phyloP scores from a whole-genome alignment of 2,329 filamentous ascomycete species.

The Trichoderma arundinaceum region DNA sequence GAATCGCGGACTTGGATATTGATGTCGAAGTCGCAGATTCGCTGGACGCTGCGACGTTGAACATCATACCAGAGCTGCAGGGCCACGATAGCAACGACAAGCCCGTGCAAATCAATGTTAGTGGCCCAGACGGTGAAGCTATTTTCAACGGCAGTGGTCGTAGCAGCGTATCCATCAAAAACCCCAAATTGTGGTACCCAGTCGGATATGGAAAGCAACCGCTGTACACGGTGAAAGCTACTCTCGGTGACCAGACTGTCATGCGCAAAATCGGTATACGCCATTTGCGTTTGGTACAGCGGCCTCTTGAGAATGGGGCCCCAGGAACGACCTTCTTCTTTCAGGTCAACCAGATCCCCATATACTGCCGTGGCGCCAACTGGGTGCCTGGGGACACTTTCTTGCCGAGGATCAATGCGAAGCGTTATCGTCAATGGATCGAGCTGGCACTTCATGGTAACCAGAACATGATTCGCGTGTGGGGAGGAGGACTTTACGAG shows the following conservation, averaged over 20 bases:
- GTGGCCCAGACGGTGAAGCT: not conserved
- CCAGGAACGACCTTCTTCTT: constrained; percentile 67
- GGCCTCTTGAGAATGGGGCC: constrained; percentile 63
- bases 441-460: constrained; percentile 73
- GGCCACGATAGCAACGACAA: constrained; percentile 11
- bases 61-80: not conserved
- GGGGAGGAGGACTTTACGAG: constrained; percentile 74
- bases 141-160: not conserved
- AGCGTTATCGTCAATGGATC: constrained; percentile 72
- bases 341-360: constrained; percentile 70
- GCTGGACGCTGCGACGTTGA: not conserved
- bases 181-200: constrained; percentile 73
- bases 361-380: constrained; percentile 77
- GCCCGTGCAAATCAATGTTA: not conserved
- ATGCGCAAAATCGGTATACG: constrained; percentile 67
- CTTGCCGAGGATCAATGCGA: constrained; percentile 65
- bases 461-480: constrained; percentile 76
- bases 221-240: constrained; percentile 66
- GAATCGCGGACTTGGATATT: constrained; percentile 18
- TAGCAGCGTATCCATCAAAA: constrained; percentile 32
- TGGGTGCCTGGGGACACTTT: constrained; percentile 82
- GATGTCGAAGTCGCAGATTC: constrained; percentile 11
- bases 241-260: constrained; percentile 45
- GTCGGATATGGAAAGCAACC: constrained; percentile 72
- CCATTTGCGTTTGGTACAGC: constrained; percentile 61